Evolutionary conservation across 805 yeast genomes (phyloP).

Genomic region (Candida yuanshanica): DNA sequence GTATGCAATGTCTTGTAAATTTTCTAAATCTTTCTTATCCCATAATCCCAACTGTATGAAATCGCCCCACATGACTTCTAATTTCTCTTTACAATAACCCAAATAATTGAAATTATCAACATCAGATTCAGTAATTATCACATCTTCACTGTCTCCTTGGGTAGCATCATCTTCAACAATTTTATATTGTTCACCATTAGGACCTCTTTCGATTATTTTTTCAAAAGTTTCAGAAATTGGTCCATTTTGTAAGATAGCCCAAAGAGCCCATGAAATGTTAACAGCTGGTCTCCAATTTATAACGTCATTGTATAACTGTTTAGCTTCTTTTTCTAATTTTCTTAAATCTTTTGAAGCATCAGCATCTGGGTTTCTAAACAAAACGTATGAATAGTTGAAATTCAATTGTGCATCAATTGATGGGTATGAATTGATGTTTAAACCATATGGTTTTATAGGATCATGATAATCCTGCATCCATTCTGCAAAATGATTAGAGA

Average conservation of each 20-base stretch:
- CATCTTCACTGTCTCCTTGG: conserved; percentile 26
- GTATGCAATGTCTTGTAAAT: conserved; percentile 33
- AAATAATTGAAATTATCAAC: conserved; percentile 74
- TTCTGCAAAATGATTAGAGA: conserved; percentile 90
- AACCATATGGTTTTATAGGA: conserved; percentile 36
- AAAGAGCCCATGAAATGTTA: conserved; percentile 75
- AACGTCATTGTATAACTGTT: conserved; percentile 55
- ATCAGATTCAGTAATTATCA: conserved; percentile 26
- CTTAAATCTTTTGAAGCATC: conserved; percentile 5
- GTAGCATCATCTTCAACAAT: conserved; percentile 23
- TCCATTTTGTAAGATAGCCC: conserved; percentile 87
- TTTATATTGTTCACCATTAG: conserved; percentile 48
- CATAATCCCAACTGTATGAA: conserved; percentile 54
- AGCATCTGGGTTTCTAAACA: conserved; percentile 35
- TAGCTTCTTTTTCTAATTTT: conserved; percentile 39
- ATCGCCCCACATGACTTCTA: conserved; percentile 71
- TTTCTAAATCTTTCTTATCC: conserved; percentile 26
- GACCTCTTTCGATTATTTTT: conserved; percentile 40
- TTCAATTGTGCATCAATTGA: conserved; percentile 59
- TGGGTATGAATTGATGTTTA: conserved; percentile 61
- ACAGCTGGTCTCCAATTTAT: conserved; percentile 77
- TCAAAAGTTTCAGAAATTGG: conserved; percentile 12
- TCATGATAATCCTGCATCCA: conserved; percentile 93
- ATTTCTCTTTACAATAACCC: conserved; percentile 69
- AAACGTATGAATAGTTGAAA: conserved; percentile 72